phyloP scores from a whole-genome alignment of 2,329 filamentous ascomycete genomes.

The Drechslerella dactyloides region DNA sequence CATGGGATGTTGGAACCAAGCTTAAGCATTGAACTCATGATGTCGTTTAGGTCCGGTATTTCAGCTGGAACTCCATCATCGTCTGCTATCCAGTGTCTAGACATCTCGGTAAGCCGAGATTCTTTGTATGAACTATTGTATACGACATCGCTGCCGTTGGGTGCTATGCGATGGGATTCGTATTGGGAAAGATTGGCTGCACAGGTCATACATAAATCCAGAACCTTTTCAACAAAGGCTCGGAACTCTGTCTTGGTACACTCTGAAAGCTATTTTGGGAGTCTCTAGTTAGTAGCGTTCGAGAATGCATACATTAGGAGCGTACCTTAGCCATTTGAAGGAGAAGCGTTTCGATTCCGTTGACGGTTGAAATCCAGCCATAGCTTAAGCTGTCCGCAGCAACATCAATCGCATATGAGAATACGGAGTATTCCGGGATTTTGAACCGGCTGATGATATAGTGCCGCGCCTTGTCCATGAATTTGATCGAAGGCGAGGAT shows the following conservation, averaged over 20 bases:
- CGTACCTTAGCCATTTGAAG: conserved; percentile 36
- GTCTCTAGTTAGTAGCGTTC: not conserved
- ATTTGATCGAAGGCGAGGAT: conserved; percentile 31
- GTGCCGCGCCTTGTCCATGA: conserved; percentile 32
- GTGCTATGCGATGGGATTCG: conserved; percentile 28
- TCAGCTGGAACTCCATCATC: conserved; percentile 32
- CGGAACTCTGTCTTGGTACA: conserved; percentile 38
- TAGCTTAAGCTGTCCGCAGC: conserved; percentile 42
- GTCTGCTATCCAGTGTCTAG: conserved; percentile 30
- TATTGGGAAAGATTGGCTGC: conserved; percentile 38
- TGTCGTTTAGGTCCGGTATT: conserved; percentile 9
- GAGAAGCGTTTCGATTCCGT: conserved; percentile 19
- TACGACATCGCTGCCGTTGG: conserved; percentile 8
- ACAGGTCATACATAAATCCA: conserved; percentile 30
- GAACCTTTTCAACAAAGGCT: conserved; percentile 27
- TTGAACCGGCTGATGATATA: conserved; percentile 34
- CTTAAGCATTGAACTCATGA: conserved; percentile 12
- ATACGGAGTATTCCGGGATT: conserved; percentile 14
- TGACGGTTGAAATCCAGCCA: conserved; percentile 44
- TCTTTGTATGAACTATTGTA: conserved; percentile 17
- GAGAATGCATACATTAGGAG: not conserved
- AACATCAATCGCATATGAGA: conserved; percentile 29
- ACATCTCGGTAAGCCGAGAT: conserved; percentile 4
- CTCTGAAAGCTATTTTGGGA: conserved; percentile 28
- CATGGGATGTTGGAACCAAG: not conserved